These are phyloP conservation scores for Comarum palustre DNA, from an alignment of 306 rosid genomes.

Conservation along the genomic window DNA sequence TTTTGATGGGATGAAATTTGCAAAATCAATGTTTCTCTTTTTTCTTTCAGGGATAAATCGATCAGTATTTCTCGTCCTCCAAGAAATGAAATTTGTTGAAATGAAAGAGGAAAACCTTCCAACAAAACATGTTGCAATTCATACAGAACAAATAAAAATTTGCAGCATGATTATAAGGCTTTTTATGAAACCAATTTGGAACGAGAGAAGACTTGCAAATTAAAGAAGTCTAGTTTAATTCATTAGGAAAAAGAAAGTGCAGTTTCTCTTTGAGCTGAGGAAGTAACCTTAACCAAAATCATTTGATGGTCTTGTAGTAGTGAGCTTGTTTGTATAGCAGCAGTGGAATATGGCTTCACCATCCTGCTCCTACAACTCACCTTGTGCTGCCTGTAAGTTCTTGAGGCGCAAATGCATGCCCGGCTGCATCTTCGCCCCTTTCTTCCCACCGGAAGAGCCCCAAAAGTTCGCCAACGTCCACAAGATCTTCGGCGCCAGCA, in stretches of 20 bases:
- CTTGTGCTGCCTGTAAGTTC: slow-evolving; percentile 98
- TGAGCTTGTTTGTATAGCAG: background rate
- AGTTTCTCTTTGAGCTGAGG: background rate
- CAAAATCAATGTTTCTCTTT: background rate
- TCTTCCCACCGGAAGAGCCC: slow-evolving; percentile 98
- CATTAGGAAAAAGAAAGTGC: background rate
- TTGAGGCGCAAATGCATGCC: slow-evolving; percentile 89
- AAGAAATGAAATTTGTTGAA: background rate
- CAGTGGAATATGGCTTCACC: slow-evolving; percentile 38
- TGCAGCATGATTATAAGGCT: background rate
- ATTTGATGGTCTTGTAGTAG: background rate
- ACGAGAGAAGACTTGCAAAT: background rate
- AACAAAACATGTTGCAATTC: background rate
- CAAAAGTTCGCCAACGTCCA: slow-evolving; percentile 91
- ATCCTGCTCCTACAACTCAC: slow-evolving; percentile 75
- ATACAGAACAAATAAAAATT: background rate
- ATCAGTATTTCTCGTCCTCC: background rate
- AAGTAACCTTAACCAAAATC: background rate
- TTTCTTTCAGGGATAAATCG: background rate
- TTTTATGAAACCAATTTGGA: background rate
- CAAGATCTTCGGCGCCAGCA: slow-evolving; percentile 97
- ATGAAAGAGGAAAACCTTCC: background rate
- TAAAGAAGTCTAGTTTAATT: background rate
- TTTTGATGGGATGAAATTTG: background rate
- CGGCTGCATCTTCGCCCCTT: slow-evolving; percentile 93